Evolutionary conservation across 2,329 filamentous ascomycete species (phyloP).

Genomic region (Monosporascus sp.): DNA sequence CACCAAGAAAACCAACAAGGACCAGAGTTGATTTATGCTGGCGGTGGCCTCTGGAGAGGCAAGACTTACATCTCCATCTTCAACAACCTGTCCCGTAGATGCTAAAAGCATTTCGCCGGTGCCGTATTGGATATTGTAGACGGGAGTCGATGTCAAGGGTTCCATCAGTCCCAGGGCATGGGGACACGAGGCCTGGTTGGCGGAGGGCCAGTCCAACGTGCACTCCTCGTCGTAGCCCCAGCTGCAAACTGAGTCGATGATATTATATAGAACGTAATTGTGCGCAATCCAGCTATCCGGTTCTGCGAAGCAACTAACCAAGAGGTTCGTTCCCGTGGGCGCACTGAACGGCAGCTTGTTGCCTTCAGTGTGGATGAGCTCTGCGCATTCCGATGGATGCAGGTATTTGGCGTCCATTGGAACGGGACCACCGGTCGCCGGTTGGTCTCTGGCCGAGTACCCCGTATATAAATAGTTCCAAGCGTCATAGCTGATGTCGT

Average conservation of each 20-base stretch:
- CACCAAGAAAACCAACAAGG: background rate
- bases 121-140: constrained; percentile 48
- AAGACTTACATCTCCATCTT: background rate
- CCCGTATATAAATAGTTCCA: constrained; percentile 55
- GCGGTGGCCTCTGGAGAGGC: background rate
- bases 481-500: constrained; percentile 56
- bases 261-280: constrained; percentile 50
- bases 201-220: constrained; percentile 38
- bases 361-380: constrained; percentile 43
- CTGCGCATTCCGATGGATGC: constrained; percentile 41
- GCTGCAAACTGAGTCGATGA: constrained; percentile 44
- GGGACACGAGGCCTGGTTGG: constrained; percentile 48
- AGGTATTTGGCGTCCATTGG: constrained; percentile 46
- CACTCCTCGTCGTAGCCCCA: constrained; percentile 48
- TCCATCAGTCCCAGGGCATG: constrained; percentile 35
- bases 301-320: constrained; percentile 40
- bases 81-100: constrained; percentile 22
- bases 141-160: constrained; percentile 31
- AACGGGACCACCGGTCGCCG: constrained; percentile 44
- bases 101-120: constrained; percentile 38
- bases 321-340: constrained; percentile 52
- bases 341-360: constrained; percentile 50
- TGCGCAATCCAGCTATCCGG: constrained; percentile 45
- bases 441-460: constrained; percentile 38
- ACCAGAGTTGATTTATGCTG: background rate